Evolutionary conservation across 2,329 filamentous ascomycete species (phyloP).

Genomic region (Trichoderma gracile): DNA sequence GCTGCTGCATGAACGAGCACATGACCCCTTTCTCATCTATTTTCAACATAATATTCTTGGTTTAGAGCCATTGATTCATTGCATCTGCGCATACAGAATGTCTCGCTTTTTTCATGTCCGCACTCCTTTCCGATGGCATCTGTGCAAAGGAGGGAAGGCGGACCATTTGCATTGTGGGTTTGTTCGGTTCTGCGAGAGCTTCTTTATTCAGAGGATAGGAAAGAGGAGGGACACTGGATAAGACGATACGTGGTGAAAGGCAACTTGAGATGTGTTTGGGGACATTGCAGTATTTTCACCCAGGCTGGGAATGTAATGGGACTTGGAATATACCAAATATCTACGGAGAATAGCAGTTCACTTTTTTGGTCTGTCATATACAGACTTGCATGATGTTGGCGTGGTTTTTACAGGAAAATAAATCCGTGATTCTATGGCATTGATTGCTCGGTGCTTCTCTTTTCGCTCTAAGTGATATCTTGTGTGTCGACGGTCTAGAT

Average conservation of each 20-base stretch:
- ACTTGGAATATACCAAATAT: constrained; percentile 22
- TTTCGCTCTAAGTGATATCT: neutral
- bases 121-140: neutral
- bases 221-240: constrained; percentile 1
- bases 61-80: constrained; percentile 8
- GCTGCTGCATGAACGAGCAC: constrained; percentile 16
- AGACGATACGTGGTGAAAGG: neutral
- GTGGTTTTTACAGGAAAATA: neutral
- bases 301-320: constrained; percentile 14
- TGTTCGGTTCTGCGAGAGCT: neutral
- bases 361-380: constrained; percentile 1
- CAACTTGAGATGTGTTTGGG: neutral
- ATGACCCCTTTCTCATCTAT: neutral
- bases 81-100: constrained; percentile 24
- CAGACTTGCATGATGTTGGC: neutral
- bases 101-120: constrained; percentile 5
- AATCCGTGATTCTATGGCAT: neutral
- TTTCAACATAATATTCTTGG: neutral
- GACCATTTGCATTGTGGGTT: neutral
- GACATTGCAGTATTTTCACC: neutral
- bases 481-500: neutral
- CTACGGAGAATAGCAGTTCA: neutral
- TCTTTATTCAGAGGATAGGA: neutral
- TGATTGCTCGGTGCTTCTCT: constrained; percentile 1
- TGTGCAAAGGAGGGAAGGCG: neutral